Evolutionary conservation across 2,329 filamentous ascomycete species (phyloP).

Genomic region (Paraphoma chrysanthemicola): DNA sequence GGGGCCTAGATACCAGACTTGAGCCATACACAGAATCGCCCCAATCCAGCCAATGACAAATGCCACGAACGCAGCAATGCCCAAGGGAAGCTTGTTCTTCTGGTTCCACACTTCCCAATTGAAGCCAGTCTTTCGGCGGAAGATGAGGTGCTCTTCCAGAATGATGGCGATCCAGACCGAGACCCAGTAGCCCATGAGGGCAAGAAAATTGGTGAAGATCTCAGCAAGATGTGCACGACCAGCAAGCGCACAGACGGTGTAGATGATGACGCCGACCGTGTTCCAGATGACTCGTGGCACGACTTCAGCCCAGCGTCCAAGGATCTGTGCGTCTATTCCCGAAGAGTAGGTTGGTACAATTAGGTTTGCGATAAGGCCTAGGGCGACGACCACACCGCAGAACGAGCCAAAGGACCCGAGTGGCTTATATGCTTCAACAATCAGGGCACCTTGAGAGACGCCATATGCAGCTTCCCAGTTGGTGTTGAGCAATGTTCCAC

Average conservation of each 20-base stretch:
- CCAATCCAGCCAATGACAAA: conserved; percentile 72
- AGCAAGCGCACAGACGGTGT: conserved; percentile 69
- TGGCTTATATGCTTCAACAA: conserved; percentile 67
- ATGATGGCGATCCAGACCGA: conserved; percentile 70
- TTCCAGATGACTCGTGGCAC: conserved; percentile 72
- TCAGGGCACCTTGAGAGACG: conserved; percentile 67
- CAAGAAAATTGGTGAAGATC: conserved; percentile 74
- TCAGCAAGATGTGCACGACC: conserved; percentile 66
- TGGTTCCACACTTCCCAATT: conserved; percentile 70
- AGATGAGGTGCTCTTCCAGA: conserved; percentile 68
- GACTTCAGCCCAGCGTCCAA: conserved; percentile 64
- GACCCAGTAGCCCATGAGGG: conserved; percentile 75
- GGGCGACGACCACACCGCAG: conserved; percentile 68
- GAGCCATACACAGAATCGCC: conserved; percentile 71
- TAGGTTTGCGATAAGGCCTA: conserved; percentile 71
- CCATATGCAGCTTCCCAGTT: conserved; percentile 65
- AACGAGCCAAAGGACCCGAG: conserved; percentile 71
- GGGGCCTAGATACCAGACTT: conserved; percentile 73
- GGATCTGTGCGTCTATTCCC: conserved; percentile 72
- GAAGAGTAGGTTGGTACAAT: conserved; percentile 68
- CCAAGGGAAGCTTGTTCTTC: conserved; percentile 64
- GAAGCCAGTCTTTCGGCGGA: conserved; percentile 60
- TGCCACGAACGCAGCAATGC: conserved; percentile 65
- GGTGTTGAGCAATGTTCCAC: conserved; percentile 60
- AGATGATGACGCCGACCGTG: conserved; percentile 66